Evolutionary conservation across 306 rosid genomes (phyloP), one percentile per base, ranked within the genome.

Genomic region (Quercus suber): DNA sequence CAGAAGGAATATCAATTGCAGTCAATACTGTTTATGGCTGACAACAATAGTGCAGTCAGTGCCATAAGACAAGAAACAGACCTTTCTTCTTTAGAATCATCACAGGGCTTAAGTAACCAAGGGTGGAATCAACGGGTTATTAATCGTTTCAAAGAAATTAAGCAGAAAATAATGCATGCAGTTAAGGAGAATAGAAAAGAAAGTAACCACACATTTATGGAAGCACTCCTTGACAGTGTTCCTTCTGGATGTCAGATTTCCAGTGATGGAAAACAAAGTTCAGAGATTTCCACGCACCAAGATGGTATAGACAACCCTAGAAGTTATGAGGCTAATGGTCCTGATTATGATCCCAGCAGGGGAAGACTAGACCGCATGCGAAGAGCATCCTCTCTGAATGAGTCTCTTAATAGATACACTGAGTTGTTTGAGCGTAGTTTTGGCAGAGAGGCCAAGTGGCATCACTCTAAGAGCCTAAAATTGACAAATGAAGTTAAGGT

Each of bases 91-190:
- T 13, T 76, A 19, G 80, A 75, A 37, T 49, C 81, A 21, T 68
- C 90, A 57, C 84, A 73, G 63, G 90, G 85, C 77, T 61, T 75
- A 58, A 81, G 67, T 80, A 82, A 85, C 77, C 89, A 75, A 76
- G 97, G 97, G 52, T 95, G 99, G 99, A 95, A 93, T 83, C 94
- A 91, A 59, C 49, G 84, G 82, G 99, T 93, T 57, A 21, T 91
- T 64, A 90, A 88, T 64, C 94, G 90, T 27, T 91, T 95, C 87
- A 90, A 87, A 83, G 82, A 80, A 75, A 85, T 91, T 56, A 93
- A 88, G 86, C 92, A 84, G 83, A 95, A 87, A 89, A 88, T 95
- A 80, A 88, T 78, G 80, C 92, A 84, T 65, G 86, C 86, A 19
- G 81, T 93, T 25, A 85, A 81, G 86, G 98, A 94, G 56, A 80